Percentiles rank a stretch among this genome's conserved stretches.
Conservation (phyloP, 1,139 yeast genomes). For the Debaryomyces robertsiae region DNA sequence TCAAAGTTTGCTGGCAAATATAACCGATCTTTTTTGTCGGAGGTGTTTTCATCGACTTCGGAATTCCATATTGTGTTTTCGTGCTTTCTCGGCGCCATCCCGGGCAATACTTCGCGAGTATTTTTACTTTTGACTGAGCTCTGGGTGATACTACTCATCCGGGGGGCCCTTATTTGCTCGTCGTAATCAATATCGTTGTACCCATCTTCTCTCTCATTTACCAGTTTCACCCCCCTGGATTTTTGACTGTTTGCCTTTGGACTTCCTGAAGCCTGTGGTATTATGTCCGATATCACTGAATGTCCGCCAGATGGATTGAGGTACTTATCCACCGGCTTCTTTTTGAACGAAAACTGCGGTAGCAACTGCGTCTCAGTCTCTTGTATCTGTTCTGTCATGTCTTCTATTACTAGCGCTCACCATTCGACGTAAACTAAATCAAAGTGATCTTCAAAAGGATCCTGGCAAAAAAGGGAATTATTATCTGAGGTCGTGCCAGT, state of each 20-base stretch:
- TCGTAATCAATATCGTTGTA: slow-evolving; percentile 40
- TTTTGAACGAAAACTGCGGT: slow-evolving; percentile 42
- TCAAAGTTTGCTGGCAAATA: slow-evolving; percentile 49
- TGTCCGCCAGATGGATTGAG: slow-evolving; percentile 19
- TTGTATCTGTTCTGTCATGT: slow-evolving; percentile 5
- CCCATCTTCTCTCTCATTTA: slow-evolving; percentile 9
- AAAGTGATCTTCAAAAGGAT: background rate
- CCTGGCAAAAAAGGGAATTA: background rate
- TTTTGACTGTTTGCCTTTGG: background rate
- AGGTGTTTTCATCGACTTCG: slow-evolving; percentile 6
- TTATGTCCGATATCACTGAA: slow-evolving; percentile 36
- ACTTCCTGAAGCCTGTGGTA: slow-evolving; percentile 19
- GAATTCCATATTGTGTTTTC: slow-evolving; percentile 3
- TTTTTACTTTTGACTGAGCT: slow-evolving; percentile 24
- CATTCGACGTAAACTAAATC: background rate
- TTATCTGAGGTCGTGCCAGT: slow-evolving; percentile 7
- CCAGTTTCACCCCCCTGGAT: background rate
- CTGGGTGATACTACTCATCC: slow-evolving; percentile 35
- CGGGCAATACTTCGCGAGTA: background rate
- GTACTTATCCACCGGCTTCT: slow-evolving; percentile 36
- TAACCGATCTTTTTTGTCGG: slow-evolving; percentile 11
- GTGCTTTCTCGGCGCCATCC: slow-evolving; percentile 5
- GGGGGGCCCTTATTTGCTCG: slow-evolving; percentile 48
- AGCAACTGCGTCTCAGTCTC: slow-evolving; percentile 17
- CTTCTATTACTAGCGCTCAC: background rate